Evolutionary conservation across 2,329 filamentous ascomycete genomes (phyloP).

Genomic region (Hypocrella siamensis): DNA sequence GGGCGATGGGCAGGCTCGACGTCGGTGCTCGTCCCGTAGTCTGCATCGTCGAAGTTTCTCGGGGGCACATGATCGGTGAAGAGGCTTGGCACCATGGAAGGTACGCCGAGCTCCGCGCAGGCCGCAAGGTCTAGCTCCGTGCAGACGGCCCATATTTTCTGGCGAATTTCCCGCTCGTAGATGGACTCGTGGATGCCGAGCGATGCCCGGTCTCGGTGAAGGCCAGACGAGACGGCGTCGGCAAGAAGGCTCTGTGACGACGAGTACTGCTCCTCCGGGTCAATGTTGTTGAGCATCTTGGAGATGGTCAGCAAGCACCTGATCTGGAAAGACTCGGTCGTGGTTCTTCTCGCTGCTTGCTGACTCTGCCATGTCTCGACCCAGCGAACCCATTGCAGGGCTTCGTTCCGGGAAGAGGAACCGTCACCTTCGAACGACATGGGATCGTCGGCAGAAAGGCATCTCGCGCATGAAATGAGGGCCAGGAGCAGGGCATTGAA

Average conservation of each 20-base stretch:
- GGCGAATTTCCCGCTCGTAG: neutral
- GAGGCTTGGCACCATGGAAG: neutral
- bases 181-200: neutral
- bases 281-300: neutral
- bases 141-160: neutral
- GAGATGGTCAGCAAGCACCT: neutral
- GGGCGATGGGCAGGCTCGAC: neutral
- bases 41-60: neutral
- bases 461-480: neutral
- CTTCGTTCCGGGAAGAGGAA: neutral
- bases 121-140: neutral
- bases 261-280: neutral
- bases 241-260: neutral
- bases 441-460: neutral
- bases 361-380: neutral
- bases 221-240: neutral
- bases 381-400: neutral
- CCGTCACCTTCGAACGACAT: neutral
- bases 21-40: neutral
- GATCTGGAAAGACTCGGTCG: neutral
- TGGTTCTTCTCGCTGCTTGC: neutral
- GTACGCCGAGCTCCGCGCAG: neutral
- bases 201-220: neutral
- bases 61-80: neutral
- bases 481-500: neutral